Conservation (phyloP, 2,329 filamentous ascomycete genomes). For the Leptographium galeiforme region DNA sequence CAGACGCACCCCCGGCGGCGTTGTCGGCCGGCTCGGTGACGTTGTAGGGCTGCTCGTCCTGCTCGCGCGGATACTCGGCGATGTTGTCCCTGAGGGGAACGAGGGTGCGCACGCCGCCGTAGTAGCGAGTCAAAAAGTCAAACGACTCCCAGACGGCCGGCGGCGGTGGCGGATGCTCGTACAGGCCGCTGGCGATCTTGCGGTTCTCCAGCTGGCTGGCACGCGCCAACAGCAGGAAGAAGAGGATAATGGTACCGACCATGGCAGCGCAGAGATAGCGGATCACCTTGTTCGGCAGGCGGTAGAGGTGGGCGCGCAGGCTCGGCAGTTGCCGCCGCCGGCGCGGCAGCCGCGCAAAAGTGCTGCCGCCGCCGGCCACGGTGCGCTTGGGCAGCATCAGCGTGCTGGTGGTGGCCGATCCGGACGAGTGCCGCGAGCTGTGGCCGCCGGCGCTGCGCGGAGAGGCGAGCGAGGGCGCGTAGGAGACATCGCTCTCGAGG, state of each 20-base stretch:
- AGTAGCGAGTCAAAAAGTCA: slow-evolving; percentile 74
- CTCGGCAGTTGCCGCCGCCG: neutral
- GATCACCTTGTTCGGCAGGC: slow-evolving; percentile 58
- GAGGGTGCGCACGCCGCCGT: slow-evolving; percentile 70
- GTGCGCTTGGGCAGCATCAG: slow-evolving; percentile 30
- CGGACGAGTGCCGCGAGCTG: slow-evolving; percentile 41
- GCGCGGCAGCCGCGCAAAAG: neutral
- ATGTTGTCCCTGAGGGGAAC: slow-evolving; percentile 51
- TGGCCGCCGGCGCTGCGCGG: slow-evolving; percentile 25
- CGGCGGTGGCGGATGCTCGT: slow-evolving; percentile 46
- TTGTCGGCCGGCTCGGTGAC: slow-evolving; percentile 10
- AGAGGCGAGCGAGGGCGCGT: slow-evolving; percentile 24
- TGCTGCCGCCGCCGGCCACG: slow-evolving; percentile 14
- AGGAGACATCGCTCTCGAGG: slow-evolving; percentile 20
- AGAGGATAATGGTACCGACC: slow-evolving; percentile 55
- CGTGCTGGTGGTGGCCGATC: slow-evolving; percentile 26
- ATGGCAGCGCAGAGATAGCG: slow-evolving; percentile 66
- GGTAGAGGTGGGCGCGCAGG: slow-evolving; percentile 32
- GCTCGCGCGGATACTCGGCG: slow-evolving; percentile 65
- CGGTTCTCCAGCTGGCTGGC: slow-evolving; percentile 60
- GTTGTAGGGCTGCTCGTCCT: slow-evolving; percentile 41
- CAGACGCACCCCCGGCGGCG: neutral
- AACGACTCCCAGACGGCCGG: slow-evolving; percentile 75
- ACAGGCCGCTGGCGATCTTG: slow-evolving; percentile 39
- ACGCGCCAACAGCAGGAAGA: slow-evolving; percentile 63